phyloP scores from a whole-genome alignment of 768 basidiomycete genomes.

The Collybiopsis luxurians region DNA sequence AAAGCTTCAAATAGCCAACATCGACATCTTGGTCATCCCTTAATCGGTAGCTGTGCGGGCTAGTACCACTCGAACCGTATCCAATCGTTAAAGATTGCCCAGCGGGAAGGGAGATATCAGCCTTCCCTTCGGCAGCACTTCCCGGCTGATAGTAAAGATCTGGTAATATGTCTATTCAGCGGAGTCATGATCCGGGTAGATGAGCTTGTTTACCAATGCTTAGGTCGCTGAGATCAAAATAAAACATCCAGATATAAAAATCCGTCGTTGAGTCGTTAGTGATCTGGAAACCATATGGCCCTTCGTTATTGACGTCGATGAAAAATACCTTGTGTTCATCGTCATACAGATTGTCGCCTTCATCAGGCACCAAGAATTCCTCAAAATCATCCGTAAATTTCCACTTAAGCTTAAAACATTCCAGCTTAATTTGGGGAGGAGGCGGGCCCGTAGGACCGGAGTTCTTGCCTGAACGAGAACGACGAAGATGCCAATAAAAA shows the following conservation, averaged over 20 bases:
- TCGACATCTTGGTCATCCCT: conserved; percentile 19
- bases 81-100: conserved; percentile 20
- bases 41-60: conserved; percentile 14
- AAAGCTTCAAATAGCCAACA: conserved; percentile 16
- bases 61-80: conserved; percentile 18
- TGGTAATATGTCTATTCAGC: background rate
- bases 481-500: conserved; percentile 11
- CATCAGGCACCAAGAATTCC: background rate
- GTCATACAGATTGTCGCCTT: conserved; percentile 18
- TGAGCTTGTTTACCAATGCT: conserved; percentile 18
- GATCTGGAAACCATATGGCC: conserved; percentile 20
- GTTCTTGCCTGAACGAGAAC: background rate
- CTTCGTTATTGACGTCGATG: conserved; percentile 13
- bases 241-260: conserved; percentile 23
- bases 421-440: background rate
- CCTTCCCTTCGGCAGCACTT: background rate
- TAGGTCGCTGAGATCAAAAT: conserved; percentile 26
- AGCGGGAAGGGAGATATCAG: background rate
- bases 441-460: no score
- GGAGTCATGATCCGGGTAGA: background rate
- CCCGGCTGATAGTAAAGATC: background rate
- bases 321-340: conserved; percentile 14
- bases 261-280: conserved; percentile 18
- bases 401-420: background rate
- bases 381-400: background rate